phyloP scores from a whole-genome alignment of 352 stramenopile species.

The Phytophthora aleatoria region DNA sequence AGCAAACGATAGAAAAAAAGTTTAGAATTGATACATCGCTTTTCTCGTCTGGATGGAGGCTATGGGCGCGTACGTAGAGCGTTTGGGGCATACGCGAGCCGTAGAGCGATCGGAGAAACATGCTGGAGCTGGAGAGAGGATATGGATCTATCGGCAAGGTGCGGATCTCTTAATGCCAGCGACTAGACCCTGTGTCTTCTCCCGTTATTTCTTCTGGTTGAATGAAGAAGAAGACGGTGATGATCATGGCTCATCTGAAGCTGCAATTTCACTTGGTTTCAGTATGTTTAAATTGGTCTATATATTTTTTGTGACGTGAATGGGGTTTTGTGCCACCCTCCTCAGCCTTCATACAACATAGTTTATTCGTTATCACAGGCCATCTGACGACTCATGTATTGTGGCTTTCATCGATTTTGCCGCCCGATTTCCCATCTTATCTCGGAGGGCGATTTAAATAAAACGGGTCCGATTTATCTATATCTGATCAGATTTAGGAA shows the following conservation, averaged over 20 bases:
- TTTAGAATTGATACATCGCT: not conserved
- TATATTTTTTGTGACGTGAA: constrained; percentile 9
- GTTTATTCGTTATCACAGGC: not conserved
- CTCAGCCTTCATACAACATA: constrained; percentile 1
- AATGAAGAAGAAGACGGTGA: constrained; percentile 9
- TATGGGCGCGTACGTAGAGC: constrained; percentile 53
- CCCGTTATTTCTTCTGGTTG: constrained; percentile 21
- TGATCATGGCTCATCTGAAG: constrained; percentile 13
- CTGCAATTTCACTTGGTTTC: constrained; percentile 4
- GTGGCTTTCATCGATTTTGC: too few relatives aligned
- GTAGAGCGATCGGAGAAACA: constrained; percentile 84
- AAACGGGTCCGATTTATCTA: too few relatives aligned
- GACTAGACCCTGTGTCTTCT: constrained; percentile 25
- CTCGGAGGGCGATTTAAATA: too few relatives aligned
- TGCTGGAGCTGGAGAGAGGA: constrained; percentile 17
- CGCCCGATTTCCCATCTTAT: too few relatives aligned
- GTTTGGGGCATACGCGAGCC: constrained; percentile 79
- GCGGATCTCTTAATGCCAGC: constrained; percentile 4
- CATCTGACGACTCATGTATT: not conserved
- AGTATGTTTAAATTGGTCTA: constrained; percentile 1
- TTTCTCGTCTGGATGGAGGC: not conserved
- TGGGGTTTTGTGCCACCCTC: constrained; percentile 3
- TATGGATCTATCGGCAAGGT: constrained; percentile 6
- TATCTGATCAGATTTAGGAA: too few relatives aligned
- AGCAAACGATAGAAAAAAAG: constrained; percentile 4